Conservation (phyloP, 306 rosid species). For the Cicer judaicum region DNA sequence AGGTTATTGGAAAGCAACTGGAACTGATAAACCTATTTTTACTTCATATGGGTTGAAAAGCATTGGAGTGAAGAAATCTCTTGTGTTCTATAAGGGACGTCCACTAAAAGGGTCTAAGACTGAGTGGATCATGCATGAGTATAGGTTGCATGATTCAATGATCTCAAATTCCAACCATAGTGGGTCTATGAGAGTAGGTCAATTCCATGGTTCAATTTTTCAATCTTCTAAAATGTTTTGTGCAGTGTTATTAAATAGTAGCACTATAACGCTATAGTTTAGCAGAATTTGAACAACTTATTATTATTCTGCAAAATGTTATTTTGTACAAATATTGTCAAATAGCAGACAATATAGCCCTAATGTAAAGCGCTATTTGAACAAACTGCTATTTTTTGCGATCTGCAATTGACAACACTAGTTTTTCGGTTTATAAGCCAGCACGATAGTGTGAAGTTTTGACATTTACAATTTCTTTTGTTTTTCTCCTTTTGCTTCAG, state of each 20-base stretch:
- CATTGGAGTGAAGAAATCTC: constrained; percentile 78
- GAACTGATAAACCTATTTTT: constrained; percentile 71
- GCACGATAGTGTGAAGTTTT: constrained; percentile 8
- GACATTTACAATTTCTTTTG: constrained; percentile 29
- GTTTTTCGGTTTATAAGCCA: not conserved
- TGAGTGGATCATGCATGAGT: constrained; percentile 83
- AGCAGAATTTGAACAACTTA: too few relatives aligned
- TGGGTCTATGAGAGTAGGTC: constrained; percentile 75
- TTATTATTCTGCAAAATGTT: too few relatives aligned
- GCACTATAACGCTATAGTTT: too few relatives aligned
- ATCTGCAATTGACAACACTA: too few relatives aligned
- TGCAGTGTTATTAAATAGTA: too few relatives aligned
- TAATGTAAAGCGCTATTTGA: too few relatives aligned
- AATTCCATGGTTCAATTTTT: constrained; percentile 25
- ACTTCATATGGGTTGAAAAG: constrained; percentile 66
- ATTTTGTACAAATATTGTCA: too few relatives aligned
- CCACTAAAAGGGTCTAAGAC: constrained; percentile 78
- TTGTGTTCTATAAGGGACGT: constrained; percentile 74
- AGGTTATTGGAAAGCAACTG: constrained; percentile 88
- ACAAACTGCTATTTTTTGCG: too few relatives aligned
- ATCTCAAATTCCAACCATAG: constrained; percentile 49
- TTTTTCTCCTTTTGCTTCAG: constrained; percentile 45
- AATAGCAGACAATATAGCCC: too few relatives aligned
- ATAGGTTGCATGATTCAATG: constrained; percentile 65
- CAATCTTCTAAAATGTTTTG: not conserved